Evolutionary conservation across 1,284 basidiomycete species (phyloP), one percentile per base, ranked within the genome.

Genomic region (Rhodotorula sp.): DNA sequence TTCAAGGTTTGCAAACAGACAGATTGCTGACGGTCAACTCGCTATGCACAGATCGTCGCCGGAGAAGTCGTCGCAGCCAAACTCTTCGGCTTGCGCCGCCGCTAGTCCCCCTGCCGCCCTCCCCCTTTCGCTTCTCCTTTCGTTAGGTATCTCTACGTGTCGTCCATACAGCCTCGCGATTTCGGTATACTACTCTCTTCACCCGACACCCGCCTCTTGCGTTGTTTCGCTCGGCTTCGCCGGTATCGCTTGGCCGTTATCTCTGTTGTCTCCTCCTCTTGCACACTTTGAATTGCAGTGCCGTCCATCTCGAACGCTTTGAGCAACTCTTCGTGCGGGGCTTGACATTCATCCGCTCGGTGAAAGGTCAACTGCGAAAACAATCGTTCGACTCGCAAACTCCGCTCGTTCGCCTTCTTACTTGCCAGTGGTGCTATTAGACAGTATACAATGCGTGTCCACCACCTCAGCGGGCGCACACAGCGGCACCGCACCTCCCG

Each of bases 21-120:
- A 34, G 18, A 13, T 40, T 5, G 44, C 26, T 24, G 11, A 20
- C 44, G 20, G 16, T 0, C 2, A 10, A 34, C 22, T 26, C 31
- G 20, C 40, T 26, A 6, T 13, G 20, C 13, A 20, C 58, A 70
- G 69, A 72, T 72, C n/a, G 70, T 72, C 26, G 70, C 67, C 7
- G 70, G 70, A 20, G 70, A 72, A 46, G 70, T 72, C 31, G 65
- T 72, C 11, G 56, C 61, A 1, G 50, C 64, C 26, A 60, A 66
- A 31, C 40, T 72, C 13, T 52, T 72, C 26, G 67, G 67, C 11
- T 22, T 65, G 18, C 31, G 64, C 10, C 51, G 69, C 5, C 62
- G 62, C 28, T 70, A 24, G 22, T 20, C 10, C 15, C 13, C 31
- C 26, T 40, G 47, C 34, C 15, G 24, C n/a, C 7, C 16, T 34